Conservation (phyloP, 2,329 filamentous ascomycete genomes). For the Fusarium piperis region DNA sequence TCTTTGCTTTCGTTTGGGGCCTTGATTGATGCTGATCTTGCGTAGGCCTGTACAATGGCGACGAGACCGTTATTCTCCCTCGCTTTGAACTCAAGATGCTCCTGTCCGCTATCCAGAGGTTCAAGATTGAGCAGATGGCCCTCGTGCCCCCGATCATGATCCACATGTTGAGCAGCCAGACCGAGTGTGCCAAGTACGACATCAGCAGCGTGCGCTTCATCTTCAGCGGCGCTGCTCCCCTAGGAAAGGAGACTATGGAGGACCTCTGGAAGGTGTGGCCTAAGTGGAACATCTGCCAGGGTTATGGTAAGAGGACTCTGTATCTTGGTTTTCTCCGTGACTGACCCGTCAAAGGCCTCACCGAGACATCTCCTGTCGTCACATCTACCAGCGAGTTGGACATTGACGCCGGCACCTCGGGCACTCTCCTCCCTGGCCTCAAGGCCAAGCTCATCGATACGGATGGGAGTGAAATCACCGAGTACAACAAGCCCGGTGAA, state of each 20-base stretch:
- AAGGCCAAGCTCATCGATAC: conserved; percentile 71
- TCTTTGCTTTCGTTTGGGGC: not conserved
- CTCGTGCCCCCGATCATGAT: conserved; percentile 85
- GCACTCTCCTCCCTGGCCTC: conserved; percentile 70
- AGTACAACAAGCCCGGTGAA: conserved; percentile 79
- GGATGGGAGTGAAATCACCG: conserved; percentile 75
- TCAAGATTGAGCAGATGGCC: conserved; percentile 73
- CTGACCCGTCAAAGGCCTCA: conserved; percentile 63
- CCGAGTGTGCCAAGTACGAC: conserved; percentile 70
- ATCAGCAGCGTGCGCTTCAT: conserved; percentile 71
- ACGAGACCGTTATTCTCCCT: conserved; percentile 76
- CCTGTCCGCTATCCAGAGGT: conserved; percentile 71
- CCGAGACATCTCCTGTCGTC: conserved; percentile 77
- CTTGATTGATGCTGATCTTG: conserved; percentile 48
- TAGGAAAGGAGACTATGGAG: conserved; percentile 74
- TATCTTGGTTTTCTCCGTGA: not conserved
- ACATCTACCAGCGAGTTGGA: conserved; percentile 66
- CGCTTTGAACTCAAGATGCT: conserved; percentile 79
- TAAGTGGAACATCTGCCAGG: conserved; percentile 73
- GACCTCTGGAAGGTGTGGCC: conserved; percentile 71
- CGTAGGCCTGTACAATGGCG: conserved; percentile 71
- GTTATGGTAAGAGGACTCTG: conserved; percentile 67
- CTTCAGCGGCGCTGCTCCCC: conserved; percentile 79
- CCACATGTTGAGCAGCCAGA: conserved; percentile 71
- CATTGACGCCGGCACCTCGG: conserved; percentile 74